Conservation (phyloP, 495 filamentous ascomycete genomes). For the Hypoxylon lenormandii region DNA sequence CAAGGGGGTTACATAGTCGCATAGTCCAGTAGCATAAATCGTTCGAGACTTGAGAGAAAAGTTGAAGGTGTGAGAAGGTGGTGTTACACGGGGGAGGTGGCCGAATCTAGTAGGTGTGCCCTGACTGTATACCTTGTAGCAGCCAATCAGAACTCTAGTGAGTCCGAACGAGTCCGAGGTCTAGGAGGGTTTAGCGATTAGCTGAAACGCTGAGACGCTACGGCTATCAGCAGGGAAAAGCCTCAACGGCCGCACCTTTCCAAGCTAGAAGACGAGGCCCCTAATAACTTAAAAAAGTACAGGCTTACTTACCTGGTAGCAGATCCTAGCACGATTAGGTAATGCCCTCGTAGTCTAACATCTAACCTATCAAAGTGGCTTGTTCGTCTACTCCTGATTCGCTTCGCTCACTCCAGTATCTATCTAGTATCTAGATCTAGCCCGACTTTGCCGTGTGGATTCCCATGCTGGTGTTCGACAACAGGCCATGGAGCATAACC, state of each 20-base stretch:
- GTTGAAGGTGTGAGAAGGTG: conserved; percentile 6
- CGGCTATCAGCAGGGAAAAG: conserved; percentile 5
- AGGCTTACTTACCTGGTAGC: too few species aligned
- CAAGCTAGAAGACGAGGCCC: conserved; percentile 9
- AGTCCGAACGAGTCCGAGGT: not conserved
- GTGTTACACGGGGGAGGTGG: conserved; percentile 31
- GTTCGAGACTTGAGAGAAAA: conserved; percentile 25
- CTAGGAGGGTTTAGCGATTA: conserved; percentile 5
- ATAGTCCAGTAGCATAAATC: conserved; percentile 32
- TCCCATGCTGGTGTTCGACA: too few species aligned
- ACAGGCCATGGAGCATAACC: too few species aligned
- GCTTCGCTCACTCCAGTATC: not conserved
- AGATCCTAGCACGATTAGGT: conserved; percentile 24
- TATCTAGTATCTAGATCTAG: too few species aligned
- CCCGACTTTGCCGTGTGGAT: too few species aligned
- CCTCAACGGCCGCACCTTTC: not conserved
- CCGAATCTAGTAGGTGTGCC: conserved; percentile 28
- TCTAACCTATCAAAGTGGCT: conserved; percentile 25
- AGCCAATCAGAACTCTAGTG: not conserved
- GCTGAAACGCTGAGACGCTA: conserved; percentile 33
- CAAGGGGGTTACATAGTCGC: conserved; percentile 23
- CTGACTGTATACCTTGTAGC: not conserved
- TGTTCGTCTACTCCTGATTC: not conserved
- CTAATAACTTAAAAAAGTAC: conserved; percentile 5
- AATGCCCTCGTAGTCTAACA: conserved; percentile 3